Conservation (phyloP, 2,329 filamentous ascomycete genomes). For the Fusarium sacchari region DNA sequence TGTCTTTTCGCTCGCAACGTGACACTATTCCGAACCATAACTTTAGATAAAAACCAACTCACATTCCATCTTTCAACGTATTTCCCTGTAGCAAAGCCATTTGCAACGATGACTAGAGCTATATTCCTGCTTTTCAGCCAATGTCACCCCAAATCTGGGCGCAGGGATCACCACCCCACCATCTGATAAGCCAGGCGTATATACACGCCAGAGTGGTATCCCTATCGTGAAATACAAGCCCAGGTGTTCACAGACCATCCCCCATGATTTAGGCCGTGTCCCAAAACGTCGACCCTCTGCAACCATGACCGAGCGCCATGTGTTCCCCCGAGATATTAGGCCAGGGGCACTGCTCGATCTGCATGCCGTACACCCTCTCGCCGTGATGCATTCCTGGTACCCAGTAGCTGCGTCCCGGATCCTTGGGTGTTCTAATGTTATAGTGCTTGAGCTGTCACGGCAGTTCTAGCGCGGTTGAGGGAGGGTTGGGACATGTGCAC, state of each 20-base stretch:
- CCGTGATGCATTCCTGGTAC: neutral
- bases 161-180: conserved; percentile 23
- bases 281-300: conserved; percentile 1
- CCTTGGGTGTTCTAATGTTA: accelerated
- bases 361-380: neutral
- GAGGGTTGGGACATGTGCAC: neutral
- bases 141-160: neutral
- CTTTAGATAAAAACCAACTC: accelerated
- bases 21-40: neutral
- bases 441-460: accelerated
- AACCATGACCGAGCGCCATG: neutral
- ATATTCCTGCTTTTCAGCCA: neutral
- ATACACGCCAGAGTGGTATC: conserved; percentile 29
- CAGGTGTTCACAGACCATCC: neutral
- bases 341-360: neutral
- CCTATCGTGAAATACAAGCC: conserved; percentile 4
- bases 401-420: too few relatives aligned
- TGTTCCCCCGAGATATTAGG: neutral
- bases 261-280: conserved; percentile 1
- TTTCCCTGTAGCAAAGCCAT: accelerated
- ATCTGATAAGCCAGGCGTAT: conserved; percentile 19
- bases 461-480: neutral
- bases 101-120: accelerated
- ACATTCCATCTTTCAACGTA: accelerated
- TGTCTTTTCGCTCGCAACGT: accelerated